Evolutionary conservation across 2,329 filamentous ascomycete genomes (phyloP), one percentile per base, ranked within the genome.

Genomic region (Botryotinia globosa): DNA sequence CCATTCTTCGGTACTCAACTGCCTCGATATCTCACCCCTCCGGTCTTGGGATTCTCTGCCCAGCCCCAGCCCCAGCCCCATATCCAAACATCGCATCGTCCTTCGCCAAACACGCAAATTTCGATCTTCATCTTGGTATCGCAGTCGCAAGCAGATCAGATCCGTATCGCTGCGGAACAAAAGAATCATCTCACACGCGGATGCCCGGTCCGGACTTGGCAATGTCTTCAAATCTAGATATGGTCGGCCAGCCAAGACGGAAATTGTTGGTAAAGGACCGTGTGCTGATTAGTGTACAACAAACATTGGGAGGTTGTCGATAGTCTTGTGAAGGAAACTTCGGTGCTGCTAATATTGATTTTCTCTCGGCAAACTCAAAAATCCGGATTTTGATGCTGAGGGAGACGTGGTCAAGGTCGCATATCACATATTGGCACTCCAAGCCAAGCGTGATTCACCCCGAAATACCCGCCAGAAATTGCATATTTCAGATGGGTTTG

Each of bases 151-250:
- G 64, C 32, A 54, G 22, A 39, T 29, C 64, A 61, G 25, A 61
- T 39, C 58, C 22, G 58, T 61, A 61, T 39, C 58, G 51, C 51
- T 39, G 58, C 58, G 20, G 20, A 63, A 9, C 37, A 63, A n/a
- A 34, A 9, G 9, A 54, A 22, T 37, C 25, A 54, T 56, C 34
- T 29, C 29, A 42, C 48, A 56, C 48, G 25, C 65, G 65, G 65
- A 32, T 25, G 45, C 39, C 48, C 65, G 65, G 65, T 42, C 65
- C 48, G 44, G 65, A 54, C 65, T 67, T 67, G 65, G 65, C 65
- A 67, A 67, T 67, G 48, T 56, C 34, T 67, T 39, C 64, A 67
- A 54, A n/a, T 39, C 45, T 39, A 54, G 22, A 54, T 67, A 34
- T 67, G 45, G 45, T 48, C 45, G 64, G 34, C 25, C 14, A 6